Base-by-base conservation (phyloP, 2,329 filamentous ascomycete genomes). In the Xylaria sp. region DNA sequence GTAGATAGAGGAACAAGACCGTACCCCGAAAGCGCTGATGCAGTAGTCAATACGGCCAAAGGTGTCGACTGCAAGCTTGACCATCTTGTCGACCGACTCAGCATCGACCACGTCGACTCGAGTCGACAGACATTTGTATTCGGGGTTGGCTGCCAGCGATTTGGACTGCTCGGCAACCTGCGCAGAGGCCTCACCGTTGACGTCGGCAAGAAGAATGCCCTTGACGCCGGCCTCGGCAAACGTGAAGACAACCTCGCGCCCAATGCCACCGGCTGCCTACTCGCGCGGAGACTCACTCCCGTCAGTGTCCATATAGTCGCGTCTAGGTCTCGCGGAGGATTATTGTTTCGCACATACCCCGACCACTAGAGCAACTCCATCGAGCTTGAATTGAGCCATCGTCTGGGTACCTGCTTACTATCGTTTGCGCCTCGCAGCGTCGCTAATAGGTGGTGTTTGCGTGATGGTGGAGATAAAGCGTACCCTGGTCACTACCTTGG, bases 21-120 rank as follows among this genome's bases (percentile, higher is more conserved):
- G 8, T 48, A 48, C 46, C n/a, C 46, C 46, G 46, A 48, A 48
- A 48, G 46, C 46, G 46, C 7, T 48, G 46, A 48, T 48, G 7
- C 46, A 73, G 39, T 74, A 74, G 58, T 75, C 74, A 37, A 75
- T 66, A 18, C 74, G 65, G 15, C 59, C 70, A 57, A 73, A 74
- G 6, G 61, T n/a, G 6, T 63, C 39, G 3, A 57, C 41, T 1
- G 66, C 66, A 10, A 69, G 48, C 2, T 66, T 37, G 7, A 67
- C 61, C 65, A 70, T 65, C 2, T 41, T 41, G 2, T 72, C 31
- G 1, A 75, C 74, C 0, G 72, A 73, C 10, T 57, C 1, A 3
- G 34, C 5, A 20, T 62, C 57, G 8, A 20, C 25, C 2, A 63
- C 57, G 57, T 69, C 66, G 46, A 69, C 66, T 51, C 4, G 9